These are phyloP conservation scores for Sphagnum magellanicum DNA, from an alignment of 228 moss, liverwort and hornwort genomes.

Conservation along the genomic window DNA sequence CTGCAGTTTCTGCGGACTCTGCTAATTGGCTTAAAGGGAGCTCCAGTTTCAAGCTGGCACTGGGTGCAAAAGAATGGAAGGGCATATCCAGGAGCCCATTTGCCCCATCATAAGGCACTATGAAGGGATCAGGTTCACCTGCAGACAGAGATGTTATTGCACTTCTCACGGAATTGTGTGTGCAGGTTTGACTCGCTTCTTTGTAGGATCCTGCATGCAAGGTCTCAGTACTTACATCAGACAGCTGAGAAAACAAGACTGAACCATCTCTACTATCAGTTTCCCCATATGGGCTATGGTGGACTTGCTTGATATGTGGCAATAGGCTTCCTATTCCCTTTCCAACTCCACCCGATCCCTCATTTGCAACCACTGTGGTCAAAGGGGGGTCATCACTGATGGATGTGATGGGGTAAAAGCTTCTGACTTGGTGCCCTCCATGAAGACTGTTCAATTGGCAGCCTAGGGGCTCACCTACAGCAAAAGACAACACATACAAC, in stretches of 20 bases:
- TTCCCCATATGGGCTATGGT: slow-evolving; percentile 51
- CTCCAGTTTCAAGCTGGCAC: slow-evolving; percentile 91
- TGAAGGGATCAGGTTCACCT: slow-evolving; percentile 70
- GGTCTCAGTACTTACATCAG: slow-evolving; percentile 67
- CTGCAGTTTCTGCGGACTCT: slow-evolving; percentile 96
- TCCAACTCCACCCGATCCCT: slow-evolving; percentile 19
- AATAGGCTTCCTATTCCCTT: slow-evolving; percentile 24
- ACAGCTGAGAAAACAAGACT: slow-evolving; percentile 59
- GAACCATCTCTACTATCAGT: slow-evolving; percentile 34
- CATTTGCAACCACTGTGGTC: slow-evolving; percentile 24
- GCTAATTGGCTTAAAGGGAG: slow-evolving; percentile 99
- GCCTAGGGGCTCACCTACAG: slow-evolving; percentile 10
- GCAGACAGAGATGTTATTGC: slow-evolving; percentile 60
- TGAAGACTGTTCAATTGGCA: slow-evolving; percentile 16
- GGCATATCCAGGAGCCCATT: slow-evolving; percentile 63
- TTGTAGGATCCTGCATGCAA: slow-evolving; percentile 44
- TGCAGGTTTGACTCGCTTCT: slow-evolving; percentile 61
- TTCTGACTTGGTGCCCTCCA: slow-evolving; percentile 41
- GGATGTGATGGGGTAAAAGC: slow-evolving; percentile 57
- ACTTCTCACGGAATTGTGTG: slow-evolving; percentile 60
- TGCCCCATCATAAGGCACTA: slow-evolving; percentile 52
- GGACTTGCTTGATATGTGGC: slow-evolving; percentile 59
- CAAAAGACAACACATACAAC: too few species aligned
- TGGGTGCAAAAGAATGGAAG: slow-evolving; percentile 67
- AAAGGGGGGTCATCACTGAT: slow-evolving; percentile 51